Evolutionary conservation across 495 filamentous ascomycete genomes (phyloP).

Genomic region (Pyrenula aspistea): DNA sequence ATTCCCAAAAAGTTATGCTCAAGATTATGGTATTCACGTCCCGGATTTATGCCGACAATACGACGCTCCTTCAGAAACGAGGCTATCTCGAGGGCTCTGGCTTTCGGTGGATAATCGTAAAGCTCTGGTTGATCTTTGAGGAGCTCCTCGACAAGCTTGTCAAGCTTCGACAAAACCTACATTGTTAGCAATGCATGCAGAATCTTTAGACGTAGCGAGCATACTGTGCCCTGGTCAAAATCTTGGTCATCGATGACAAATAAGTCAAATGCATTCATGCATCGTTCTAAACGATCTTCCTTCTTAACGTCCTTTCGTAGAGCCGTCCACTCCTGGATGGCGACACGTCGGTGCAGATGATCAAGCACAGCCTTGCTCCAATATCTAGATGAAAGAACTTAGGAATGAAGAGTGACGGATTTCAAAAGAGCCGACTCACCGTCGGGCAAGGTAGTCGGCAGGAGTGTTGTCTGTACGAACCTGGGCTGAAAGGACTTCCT

Average conservation of each 20-base stretch:
- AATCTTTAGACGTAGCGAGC: background rate
- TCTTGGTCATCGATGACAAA: conserved; percentile 55
- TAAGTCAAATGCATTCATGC: conserved; percentile 73
- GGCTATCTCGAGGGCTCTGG: conserved; percentile 55
- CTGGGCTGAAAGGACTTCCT: conserved; percentile 68
- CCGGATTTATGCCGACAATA: conserved; percentile 52
- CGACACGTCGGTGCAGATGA: conserved; percentile 69
- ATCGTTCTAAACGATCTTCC: conserved; percentile 53
- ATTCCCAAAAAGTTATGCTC: conserved; percentile 79
- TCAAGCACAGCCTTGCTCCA: conserved; percentile 61
- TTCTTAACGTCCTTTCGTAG: conserved; percentile 31
- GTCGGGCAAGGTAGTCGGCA: conserved; percentile 71
- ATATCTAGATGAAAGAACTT: conserved; percentile 42
- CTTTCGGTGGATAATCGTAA: conserved; percentile 38
- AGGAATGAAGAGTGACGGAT: conserved; percentile 2
- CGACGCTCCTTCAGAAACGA: conserved; percentile 51
- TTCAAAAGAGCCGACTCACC: conserved; percentile 38
- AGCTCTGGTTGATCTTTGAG: conserved; percentile 34
- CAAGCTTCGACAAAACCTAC: conserved; percentile 48
- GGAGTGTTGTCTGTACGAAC: conserved; percentile 40
- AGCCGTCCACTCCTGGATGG: conserved; percentile 62
- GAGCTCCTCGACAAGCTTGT: conserved; percentile 47
- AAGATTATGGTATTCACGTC: conserved; percentile 60
- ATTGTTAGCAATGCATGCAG: conserved; percentile 3
- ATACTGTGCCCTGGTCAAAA: background rate